phyloP scores from a whole-genome alignment of 306 rosid genomes.

The Cicer bijugum region DNA sequence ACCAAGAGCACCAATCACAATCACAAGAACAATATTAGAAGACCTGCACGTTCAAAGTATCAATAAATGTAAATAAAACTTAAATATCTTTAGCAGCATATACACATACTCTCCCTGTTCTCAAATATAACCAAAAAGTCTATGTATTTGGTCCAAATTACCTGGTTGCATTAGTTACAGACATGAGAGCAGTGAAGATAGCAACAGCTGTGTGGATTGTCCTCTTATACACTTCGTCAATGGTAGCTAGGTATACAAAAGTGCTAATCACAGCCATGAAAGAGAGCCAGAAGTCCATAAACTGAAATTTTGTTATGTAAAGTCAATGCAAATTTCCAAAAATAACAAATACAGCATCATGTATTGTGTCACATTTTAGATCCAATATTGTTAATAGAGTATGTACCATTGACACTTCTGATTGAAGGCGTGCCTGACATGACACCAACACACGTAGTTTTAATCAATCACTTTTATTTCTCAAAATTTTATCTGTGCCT shows the following conservation, averaged over 20 bases:
- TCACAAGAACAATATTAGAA: constrained; percentile 42
- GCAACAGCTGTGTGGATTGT: constrained; percentile 81
- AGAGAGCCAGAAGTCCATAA: constrained; percentile 99
- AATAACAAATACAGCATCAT: constrained; percentile 3
- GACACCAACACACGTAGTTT: too few species aligned
- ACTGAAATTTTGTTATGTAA: constrained; percentile 61
- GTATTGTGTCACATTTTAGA: background rate
- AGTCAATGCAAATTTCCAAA: constrained; percentile 29
- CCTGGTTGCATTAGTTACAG: constrained; percentile 87
- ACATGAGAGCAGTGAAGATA: constrained; percentile 92
- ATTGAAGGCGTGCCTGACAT: too few species aligned
- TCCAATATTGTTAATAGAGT: background rate
- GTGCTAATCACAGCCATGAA: constrained; percentile 98
- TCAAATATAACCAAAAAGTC: too few species aligned
- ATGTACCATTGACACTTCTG: too few species aligned
- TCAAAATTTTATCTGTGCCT: too few species aligned
- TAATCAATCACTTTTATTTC: too few species aligned
- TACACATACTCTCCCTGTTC: background rate
- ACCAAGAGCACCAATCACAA: constrained; percentile 53
- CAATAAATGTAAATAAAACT: constrained; percentile 33
- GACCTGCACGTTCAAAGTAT: constrained; percentile 40
- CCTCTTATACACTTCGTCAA: constrained; percentile 75
- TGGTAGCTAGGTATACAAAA: constrained; percentile 74
- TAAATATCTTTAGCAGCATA: background rate
- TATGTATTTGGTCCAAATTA: constrained; percentile 21